Evolutionary conservation across 768 basidiomycete genomes (phyloP), one percentile per base, ranked within the genome.

Genomic region (Suillus placidus): DNA sequence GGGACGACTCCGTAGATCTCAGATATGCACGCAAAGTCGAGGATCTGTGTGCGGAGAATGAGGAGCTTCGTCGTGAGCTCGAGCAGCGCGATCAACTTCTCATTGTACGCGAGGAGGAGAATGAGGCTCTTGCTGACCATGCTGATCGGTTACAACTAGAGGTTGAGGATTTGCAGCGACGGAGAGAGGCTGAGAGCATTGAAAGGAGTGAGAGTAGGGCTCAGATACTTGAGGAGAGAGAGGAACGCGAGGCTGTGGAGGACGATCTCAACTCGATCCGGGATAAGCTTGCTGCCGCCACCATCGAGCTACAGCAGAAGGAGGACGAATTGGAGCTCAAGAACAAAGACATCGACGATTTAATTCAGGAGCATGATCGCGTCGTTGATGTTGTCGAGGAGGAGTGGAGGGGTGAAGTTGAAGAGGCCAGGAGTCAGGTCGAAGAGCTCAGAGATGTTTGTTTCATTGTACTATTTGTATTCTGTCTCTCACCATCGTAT

Each of bases 371-470:
- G 72, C 91, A 93, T 72, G 83, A 88, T 61, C 82, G 86, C 35
- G 89, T 92, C 62, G 86, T 94, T 3, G 84, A 85, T 23, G 83
- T 85, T 3, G 89, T 94, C 8, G 92, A 94, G 71, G 86, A 89
- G 51, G 92, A 93, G 70, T 97, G 94, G 94, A 81, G 90, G 63
- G 92, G 91, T 4, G 95, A 97, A 73, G 88, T 96, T 3, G 88
- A 94, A 67, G 93, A 94, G 68, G 88, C 88, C 2, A 83, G 89
- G 66, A 84, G 82, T 3, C 93, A 93, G 70, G 87, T 90, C 0
- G 93, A 94, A 64, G 93, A 96, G 74, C 81, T 93, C 18, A 83
- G 84, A 32, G 91, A 92, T 75, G 91, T 92, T 72, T 65, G 84
- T 79, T 32, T 45, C 2, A 38, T 35, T 65, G 38, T 47, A 45